Conservation (phyloP, 176 grass and related monocot species). For the Carex pumila region DNA sequence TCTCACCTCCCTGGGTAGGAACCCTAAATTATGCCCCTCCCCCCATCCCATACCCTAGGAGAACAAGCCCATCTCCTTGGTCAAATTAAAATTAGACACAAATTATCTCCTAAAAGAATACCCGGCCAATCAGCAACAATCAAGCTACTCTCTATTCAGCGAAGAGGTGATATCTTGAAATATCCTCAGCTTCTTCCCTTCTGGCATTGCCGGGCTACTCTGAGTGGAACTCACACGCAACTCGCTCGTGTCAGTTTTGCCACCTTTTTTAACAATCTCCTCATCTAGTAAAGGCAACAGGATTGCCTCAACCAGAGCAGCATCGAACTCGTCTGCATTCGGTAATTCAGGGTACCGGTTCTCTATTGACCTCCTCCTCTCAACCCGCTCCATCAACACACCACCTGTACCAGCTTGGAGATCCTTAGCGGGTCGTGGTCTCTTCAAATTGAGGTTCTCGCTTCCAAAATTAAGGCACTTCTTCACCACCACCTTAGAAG, state of each 20-base stretch:
- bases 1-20: not conserved
- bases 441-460: slow-evolving; percentile 74
- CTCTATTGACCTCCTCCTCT: slow-evolving; percentile 54
- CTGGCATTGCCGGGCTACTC: slow-evolving; percentile 58
- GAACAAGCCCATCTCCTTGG: slow-evolving; percentile 91
- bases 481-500: slow-evolving; percentile 23
- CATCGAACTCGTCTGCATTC: slow-evolving; percentile 67
- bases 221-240: slow-evolving; percentile 16
- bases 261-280: not conserved
- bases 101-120: not conserved
- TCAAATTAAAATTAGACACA: slow-evolving; percentile 12
- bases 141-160: not conserved
- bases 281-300: slow-evolving; percentile 48
- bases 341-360: slow-evolving; percentile 88
- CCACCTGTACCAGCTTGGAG: slow-evolving; percentile 21
- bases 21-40: not conserved
- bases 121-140: not conserved
- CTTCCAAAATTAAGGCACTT: slow-evolving; percentile 12
- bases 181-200: slow-evolving; percentile 86
- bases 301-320: slow-evolving; percentile 57
- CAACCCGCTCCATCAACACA: slow-evolving; percentile 7
- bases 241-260: slow-evolving; percentile 4
- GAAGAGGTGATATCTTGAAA: slow-evolving; percentile 87
- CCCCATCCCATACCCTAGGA: slow-evolving; percentile 30
- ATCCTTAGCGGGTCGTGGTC: slow-evolving; percentile 54